Evolutionary conservation across 257 asterid species (phyloP), one percentile per base, ranked within the genome.

Genomic region (Apocynum venetum): DNA sequence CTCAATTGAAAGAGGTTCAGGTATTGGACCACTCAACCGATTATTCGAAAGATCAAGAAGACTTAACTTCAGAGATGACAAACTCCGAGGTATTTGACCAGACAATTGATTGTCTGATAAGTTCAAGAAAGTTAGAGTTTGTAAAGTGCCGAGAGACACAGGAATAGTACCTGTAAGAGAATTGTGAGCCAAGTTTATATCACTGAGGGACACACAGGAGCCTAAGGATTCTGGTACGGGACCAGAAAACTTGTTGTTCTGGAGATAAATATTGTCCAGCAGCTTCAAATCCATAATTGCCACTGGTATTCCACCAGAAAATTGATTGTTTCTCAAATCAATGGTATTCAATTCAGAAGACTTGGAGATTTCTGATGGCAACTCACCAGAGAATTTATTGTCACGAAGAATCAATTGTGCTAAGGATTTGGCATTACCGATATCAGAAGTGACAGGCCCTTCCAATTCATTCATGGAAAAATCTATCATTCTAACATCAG

Each of bases 11-110:
- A 84, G 77, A 41, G 85, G 53, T 2, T 75, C 74, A 0, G 87
- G 87, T 78, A 84, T 73, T 17, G 77, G 77, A 15, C 53, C 73
- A n/a, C 87, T 84, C 64, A 95, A 81, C 11, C 38, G 78, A 73
- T 95, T 95, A 40, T 89, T 10, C 0, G 98, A 91, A 12, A 95
- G 88, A 77, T 93, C 98, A 35, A 95, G 90, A 47, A 95, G 85
- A 48, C 87, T 95, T 19, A 95, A 88, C 81, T 74, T 86, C 36
- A 90, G 80, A 51, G 91, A 81, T 12, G 98, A 86, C 19, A 95
- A 79, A 71, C 89, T 76, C n/a, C n/a, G 76, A 0, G 98, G 98
- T 72, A 95, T 95, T 19, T 73, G 79, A 15, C 98, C 98, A 5
- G 92, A 84, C 71, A 95, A 86, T 40, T 88, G 89, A 80, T 95